A percentile compares a stretch with the other conserved stretches of the same genome.
phyloP scores from a whole-genome alignment of 2,329 filamentous ascomycete genomes.

The Colletotrichum simmondsii region DNA sequence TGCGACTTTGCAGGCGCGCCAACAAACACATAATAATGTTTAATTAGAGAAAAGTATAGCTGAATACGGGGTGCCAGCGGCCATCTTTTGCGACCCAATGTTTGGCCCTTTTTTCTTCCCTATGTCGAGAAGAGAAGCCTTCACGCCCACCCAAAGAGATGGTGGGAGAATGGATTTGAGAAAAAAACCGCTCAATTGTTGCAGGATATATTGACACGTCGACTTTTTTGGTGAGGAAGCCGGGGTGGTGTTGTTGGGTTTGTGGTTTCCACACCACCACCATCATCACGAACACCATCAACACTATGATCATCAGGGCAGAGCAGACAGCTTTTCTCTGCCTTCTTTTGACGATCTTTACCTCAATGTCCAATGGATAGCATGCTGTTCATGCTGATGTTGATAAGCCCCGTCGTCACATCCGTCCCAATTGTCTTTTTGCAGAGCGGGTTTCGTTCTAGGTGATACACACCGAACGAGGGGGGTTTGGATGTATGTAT shows the following conservation, averaged over 20 bases:
- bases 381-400: not conserved
- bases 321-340: not conserved
- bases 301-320: not conserved
- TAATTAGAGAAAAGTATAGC: not conserved
- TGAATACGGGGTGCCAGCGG: not conserved
- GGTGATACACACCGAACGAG: slow-evolving; percentile 15
- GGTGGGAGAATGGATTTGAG: not conserved
- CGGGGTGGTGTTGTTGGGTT: not conserved
- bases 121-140: too few relatives aligned
- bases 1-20: not conserved
- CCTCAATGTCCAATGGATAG: not conserved
- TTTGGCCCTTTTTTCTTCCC: not conserved
- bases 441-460: not conserved
- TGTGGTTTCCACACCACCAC: not conserved
- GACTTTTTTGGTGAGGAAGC: not conserved
- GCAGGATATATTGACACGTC: not conserved
- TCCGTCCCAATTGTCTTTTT: not conserved
- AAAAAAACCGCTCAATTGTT: not conserved
- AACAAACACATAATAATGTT: not conserved
- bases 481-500: not conserved
- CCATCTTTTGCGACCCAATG: not conserved
- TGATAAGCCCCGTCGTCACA: not conserved
- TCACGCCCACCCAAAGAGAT: not conserved
- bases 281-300: not conserved
- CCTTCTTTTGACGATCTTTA: not conserved